Evolutionary conservation across 2,329 filamentous ascomycete genomes (phyloP), one percentile per base, ranked within the genome.

Genomic region (Fusarium xylarioides): DNA sequence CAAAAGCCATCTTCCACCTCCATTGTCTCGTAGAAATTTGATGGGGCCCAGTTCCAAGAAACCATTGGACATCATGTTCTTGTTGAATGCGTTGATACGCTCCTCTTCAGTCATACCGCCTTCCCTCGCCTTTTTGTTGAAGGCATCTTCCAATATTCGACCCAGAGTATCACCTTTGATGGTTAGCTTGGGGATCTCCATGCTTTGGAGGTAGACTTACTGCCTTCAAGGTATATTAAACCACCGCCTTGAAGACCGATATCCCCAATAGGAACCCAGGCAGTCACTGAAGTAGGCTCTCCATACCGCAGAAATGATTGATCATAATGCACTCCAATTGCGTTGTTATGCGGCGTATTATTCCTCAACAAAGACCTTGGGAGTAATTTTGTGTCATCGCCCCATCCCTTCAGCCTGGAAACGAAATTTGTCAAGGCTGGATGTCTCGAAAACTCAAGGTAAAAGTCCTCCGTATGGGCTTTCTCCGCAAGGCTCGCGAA

Each of bases 261-360:
- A 46, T 89, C 86, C 1, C 87, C 87, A 70, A 90, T 87, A 0
- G 88, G 86, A 0, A 90, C 85, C 88, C 88, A 90, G 1, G 86
- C 88, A 7, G 88, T 90, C 2, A 90, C 79, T 35, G 83, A 85
- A 1, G 86, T 88, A 4, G 86, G 84, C 55, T 89, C 87, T 2
- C 88, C 88, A 74, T 89, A 77, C 3, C 87, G 78, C 53, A 90
- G 77, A 73, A 90, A 90, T 28, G 86, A 89, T 79, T 90, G 87
- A 73, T 90, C 88, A 72, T 90, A 90, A 68, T 90, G 88, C 7
- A 90, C 88, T 0, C 88, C 88, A 67, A 89, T 90, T 0, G 88
- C 87, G 70, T 87, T 87, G 54, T 86, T 88, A 0, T 84, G 84
- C 0, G 88, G 88, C 0, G 86, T 86, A 71, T 89, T 90, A 70